Evolutionary conservation across 306 rosid species (phyloP), one percentile per base, ranked within the genome.

Genomic region (Albizia julibrissin): DNA sequence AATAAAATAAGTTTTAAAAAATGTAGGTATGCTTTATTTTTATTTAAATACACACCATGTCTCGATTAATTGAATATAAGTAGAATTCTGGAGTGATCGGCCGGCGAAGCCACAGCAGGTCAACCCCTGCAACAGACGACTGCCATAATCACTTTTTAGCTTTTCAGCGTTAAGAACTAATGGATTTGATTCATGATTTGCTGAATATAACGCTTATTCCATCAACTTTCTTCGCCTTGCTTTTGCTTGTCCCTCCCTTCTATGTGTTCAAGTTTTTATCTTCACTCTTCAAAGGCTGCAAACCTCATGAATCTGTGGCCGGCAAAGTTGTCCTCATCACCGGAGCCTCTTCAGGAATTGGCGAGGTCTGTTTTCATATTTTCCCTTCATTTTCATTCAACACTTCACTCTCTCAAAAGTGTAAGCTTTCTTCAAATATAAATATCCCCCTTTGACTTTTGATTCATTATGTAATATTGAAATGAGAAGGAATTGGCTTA

Each of bases 251-350:
- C 22, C 79, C 79, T 58, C 70, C 79, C 13, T 37, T n/a, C 3
- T 56, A 39, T 42, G 9, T 37, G 6, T 18, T n/a, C 22, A 39
- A 59, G 56, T 16, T 50, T 50, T 50, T 50, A 18, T 18, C 19
- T 14, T 16, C 19, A 50, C 56, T 50, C 56, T 1, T 56, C 33
- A 58, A 39, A 39, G n/a, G 37, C 22, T 76, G 16, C 69, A 39
- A 59, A 76, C 19, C 8, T 49, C 6, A 27, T 11, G 70, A 56
- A 58, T 37, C 9, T 19, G 14, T 76, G 3, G 54, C 71, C 6
- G 80, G 70, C 15, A 76, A 76, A 76, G 80, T 76, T 5, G 80
- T 76, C 2, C 70, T 76, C 71, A 76, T 76, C 39, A 76, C 80
- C 5, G 80, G 80, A 26, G 80, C 80, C 19, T 76, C 80, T 39